These are phyloP conservation scores for Komagataella kurtzmanii DNA, from an alignment of 805 yeast genomes.

Conservation along the genomic window DNA sequence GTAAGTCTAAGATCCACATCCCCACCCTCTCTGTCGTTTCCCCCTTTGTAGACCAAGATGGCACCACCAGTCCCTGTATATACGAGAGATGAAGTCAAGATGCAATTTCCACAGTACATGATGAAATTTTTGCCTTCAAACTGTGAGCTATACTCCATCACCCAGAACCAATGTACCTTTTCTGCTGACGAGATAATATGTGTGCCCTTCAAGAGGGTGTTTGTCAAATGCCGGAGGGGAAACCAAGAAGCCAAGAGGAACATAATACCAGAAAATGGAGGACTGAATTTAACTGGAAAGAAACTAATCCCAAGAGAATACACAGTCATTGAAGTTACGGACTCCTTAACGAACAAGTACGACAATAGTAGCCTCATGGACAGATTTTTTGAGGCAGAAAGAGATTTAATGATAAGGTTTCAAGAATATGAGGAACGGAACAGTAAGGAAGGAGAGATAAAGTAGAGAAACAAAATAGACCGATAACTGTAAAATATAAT, in stretches of 20 bases:
- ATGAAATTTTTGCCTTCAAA: constrained; percentile 1
- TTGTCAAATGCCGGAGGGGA: constrained; percentile 25
- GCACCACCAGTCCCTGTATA: constrained; percentile 39
- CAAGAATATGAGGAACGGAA: background rate
- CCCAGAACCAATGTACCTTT: constrained; percentile 34
- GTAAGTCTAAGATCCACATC: background rate
- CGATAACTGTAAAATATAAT: background rate
- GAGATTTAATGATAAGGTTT: constrained; percentile 13
- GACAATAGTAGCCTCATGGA: constrained; percentile 7
- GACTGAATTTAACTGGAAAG: background rate
- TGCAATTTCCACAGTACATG: constrained; percentile 9
- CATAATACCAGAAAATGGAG: constrained; percentile 5
- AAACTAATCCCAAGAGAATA: constrained; percentile 11
- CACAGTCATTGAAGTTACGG: constrained; percentile 25
- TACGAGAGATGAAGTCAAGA: constrained; percentile 20
- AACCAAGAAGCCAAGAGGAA: constrained; percentile 9
- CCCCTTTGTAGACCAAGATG: constrained; percentile 15
- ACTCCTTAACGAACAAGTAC: constrained; percentile 19
- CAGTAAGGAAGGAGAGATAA: background rate
- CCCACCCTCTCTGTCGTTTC: background rate
- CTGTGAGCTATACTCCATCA: constrained; percentile 23
- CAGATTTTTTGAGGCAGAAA: constrained; percentile 18
- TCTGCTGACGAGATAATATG: constrained; percentile 28
- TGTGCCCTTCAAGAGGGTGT: constrained; percentile 33
- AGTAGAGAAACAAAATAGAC: background rate